These are phyloP conservation scores for Bruguiera sexangula DNA, from an alignment of 345 rosid genomes.

Conservation along the genomic window DNA sequence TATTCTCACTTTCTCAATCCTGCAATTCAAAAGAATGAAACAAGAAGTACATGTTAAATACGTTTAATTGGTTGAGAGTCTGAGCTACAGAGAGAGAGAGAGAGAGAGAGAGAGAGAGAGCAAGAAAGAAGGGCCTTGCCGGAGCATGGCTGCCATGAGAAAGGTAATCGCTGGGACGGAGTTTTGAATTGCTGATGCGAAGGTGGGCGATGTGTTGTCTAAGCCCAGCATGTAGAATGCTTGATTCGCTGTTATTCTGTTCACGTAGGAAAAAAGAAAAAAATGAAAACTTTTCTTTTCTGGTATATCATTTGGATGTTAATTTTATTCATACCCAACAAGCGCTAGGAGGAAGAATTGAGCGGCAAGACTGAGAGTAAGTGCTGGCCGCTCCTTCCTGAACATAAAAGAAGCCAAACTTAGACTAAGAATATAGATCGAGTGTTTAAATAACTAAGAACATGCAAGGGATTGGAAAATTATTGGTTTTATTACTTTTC, in stretches of 20 bases:
- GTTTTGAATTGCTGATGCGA: constrained; percentile 97
- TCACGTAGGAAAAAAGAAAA: background rate
- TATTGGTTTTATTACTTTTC: constrained; percentile 43
- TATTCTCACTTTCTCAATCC: constrained; percentile 82
- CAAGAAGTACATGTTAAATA: background rate
- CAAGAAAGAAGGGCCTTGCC: constrained; percentile 35
- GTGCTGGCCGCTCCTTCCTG: constrained; percentile 54
- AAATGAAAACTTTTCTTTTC: background rate
- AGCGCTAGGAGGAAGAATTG: constrained; percentile 67
- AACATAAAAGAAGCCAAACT: background rate
- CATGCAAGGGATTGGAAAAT: background rate
- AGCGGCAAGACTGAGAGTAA: constrained; percentile 33
- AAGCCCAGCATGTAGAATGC: constrained; percentile 60
- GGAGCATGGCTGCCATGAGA: constrained; percentile 85
- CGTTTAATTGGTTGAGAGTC: background rate
- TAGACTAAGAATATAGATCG: background rate
- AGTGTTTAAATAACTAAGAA: background rate
- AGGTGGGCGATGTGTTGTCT: constrained; percentile 78
- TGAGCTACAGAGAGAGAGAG: background rate
- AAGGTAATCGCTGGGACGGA: constrained; percentile 98
- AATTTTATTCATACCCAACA: constrained; percentile 44
- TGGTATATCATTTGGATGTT: background rate
- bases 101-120: background rate
- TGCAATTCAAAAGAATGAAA: constrained; percentile 24
- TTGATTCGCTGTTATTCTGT: constrained; percentile 59